Base-by-base conservation (phyloP, 2,329 filamentous ascomycete genomes). In the Macrophomina pseudophaseolina region DNA sequence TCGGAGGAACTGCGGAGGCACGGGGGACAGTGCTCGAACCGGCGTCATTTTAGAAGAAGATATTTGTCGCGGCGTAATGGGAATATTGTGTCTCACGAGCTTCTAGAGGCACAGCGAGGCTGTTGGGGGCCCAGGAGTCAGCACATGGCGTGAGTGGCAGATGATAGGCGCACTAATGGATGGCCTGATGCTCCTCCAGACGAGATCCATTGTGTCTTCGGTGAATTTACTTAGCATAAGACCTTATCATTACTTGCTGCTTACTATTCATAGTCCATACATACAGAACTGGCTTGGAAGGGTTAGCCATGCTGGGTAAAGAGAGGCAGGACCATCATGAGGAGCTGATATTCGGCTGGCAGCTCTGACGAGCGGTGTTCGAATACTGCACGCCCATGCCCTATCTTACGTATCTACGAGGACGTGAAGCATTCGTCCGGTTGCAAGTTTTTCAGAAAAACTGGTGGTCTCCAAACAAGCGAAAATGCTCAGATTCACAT, bases 1-100 rank as follows among this genome's bases (percentile, higher is more conserved):
- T 23, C 40, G 54, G 54, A 59, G 54, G 40, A 32, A n/a, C 11
- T 59, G 56, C 56, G 56, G 56, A 59, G 38, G 54, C 54, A 18
- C 54, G 38, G 16, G 12, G 5, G 5, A 28, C 2, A n/a, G 23
- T n/a, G 12, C 48, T 51, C 23, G 12, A n/a, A 16, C 11, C 11
- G 11, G 2, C 12, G 5, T 30, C 48, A 28, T 3, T 5, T 32
- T 9, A 4, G 8, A 5, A 16, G 16, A 5, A 4, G 30, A 6
- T 46, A 14, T 30, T 23, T 48, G 18, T 59, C 46, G 56, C 56
- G 56, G 56, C 46, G 40, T 48, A 44, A 23, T 4, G 4, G 7
- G 11, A 11, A 12, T 23, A 40, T 33, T 5, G n/a, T 54, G 51
- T 35, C 30, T 16, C 35, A 53, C 51, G 7, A 53, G 8, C 6